phyloP scores from a whole-genome alignment of 352 stramenopile species.

The Phytopythium litorale region DNA sequence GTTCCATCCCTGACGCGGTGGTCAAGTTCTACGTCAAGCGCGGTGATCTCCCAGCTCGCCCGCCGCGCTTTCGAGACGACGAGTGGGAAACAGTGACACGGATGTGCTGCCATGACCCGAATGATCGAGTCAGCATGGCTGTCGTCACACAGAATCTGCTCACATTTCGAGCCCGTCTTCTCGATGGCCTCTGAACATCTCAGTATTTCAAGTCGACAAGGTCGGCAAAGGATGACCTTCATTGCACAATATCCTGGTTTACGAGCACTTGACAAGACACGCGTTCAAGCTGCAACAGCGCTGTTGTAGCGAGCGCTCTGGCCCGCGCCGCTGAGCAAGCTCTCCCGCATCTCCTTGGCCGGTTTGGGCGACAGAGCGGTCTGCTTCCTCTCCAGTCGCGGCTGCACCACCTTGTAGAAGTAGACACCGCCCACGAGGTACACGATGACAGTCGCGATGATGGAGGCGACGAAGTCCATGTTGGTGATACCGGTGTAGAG shows the following conservation, averaged over 20 bases:
- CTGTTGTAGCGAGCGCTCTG: neutral
- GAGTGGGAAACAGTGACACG: neutral
- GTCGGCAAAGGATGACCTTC: neutral
- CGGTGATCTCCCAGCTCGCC: neutral
- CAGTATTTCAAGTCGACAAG: neutral
- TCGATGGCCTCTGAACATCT: neutral
- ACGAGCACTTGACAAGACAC: neutral
- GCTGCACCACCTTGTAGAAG: conserved; percentile 29
- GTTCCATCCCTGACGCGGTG: neutral
- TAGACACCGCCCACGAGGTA: conserved; percentile 44
- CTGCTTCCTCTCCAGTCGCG: conserved; percentile 14
- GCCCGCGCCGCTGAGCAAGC: conserved; percentile 16
- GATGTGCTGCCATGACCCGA: neutral
- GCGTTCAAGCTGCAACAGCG: neutral
- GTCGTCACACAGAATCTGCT: neutral
- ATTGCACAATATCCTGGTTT: too few relatives aligned
- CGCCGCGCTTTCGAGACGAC: neutral
- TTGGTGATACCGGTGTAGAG: conserved; percentile 55
- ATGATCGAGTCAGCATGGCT: neutral
- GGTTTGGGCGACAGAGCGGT: conserved; percentile 13
- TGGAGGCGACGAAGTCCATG: conserved; percentile 53
- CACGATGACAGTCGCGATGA: conserved; percentile 42
- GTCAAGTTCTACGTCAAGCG: neutral
- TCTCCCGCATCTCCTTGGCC: conserved; percentile 26
- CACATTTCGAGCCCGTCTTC: conserved; percentile 3